Evolutionary conservation across 768 basidiomycete genomes (phyloP).

Genomic region (Kondoa malvinella): DNA sequence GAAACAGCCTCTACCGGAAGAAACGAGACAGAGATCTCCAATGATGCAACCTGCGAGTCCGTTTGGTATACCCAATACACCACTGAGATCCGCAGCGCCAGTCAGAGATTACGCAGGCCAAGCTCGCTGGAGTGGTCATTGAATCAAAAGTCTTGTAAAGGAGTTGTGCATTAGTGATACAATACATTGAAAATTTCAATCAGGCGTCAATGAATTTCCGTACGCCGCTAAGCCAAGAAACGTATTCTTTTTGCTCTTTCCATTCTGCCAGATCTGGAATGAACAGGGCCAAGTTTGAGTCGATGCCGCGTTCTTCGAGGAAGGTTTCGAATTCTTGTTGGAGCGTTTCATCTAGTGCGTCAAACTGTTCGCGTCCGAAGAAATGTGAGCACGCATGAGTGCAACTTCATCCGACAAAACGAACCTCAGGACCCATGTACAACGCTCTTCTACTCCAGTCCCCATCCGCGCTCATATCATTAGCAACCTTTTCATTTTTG

Average conservation of each 20-base stretch:
- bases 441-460: constrained; percentile 84
- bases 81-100: too few species aligned
- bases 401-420: constrained; percentile 14
- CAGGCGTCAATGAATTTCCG: constrained; percentile 46
- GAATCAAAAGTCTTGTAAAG: background rate
- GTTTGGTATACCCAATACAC: too few species aligned
- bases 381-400: constrained; percentile 1
- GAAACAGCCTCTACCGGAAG: background rate
- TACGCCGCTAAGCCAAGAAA: constrained; percentile 67
- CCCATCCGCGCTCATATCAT: constrained; percentile 64
- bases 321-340: constrained; percentile 85
- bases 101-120: too few species aligned
- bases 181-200: background rate
- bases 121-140: background rate
- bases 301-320: constrained; percentile 75
- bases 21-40: background rate
- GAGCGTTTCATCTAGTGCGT: constrained; percentile 66
- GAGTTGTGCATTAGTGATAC: background rate
- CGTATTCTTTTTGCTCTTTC: constrained; percentile 97
- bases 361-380: constrained; percentile 44
- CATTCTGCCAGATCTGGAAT: constrained; percentile 65
- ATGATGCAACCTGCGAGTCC: too few species aligned
- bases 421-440: constrained; percentile 78
- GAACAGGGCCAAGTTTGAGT: constrained; percentile 64
- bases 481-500: constrained; percentile 50